A percentile compares a stretch with the other conserved stretches of the same genome.
Evolutionary conservation across 176 grass and related monocot genomes (phyloP).

Genomic region (Tuctoria greenei): DNA sequence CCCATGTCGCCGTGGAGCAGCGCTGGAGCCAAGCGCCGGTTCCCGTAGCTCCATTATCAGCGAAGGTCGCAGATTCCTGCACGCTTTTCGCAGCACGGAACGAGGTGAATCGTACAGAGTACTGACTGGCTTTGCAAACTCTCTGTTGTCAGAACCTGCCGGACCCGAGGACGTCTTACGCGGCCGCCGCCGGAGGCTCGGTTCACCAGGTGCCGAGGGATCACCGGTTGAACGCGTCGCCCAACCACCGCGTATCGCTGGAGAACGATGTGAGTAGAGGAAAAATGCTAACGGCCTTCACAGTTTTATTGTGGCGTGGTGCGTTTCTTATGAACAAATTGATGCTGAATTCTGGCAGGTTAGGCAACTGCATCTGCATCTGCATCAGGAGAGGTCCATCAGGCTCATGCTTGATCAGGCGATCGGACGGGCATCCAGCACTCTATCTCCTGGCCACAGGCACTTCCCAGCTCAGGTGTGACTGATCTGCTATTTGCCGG

Average conservation of each 20-base stretch:
- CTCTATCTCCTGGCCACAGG: constrained; percentile 79
- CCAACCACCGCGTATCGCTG: constrained; percentile 72
- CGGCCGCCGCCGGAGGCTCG: constrained; percentile 10
- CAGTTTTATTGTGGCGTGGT: neutral
- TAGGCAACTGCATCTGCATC: constrained; percentile 71
- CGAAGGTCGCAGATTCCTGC: neutral
- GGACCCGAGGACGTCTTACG: constrained; percentile 38
- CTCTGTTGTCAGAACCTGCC: constrained; percentile 26
- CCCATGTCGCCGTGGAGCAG: constrained; percentile 23
- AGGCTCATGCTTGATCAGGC: constrained; percentile 76
- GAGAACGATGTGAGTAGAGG: constrained; percentile 77
- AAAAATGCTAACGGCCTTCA: neutral
- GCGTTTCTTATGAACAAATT: neutral
- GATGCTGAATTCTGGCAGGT: constrained; percentile 56
- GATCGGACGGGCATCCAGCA: constrained; percentile 84
- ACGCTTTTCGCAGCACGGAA: neutral
- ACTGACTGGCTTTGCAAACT: constrained; percentile 13
- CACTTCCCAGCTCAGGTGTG: constrained; percentile 80
- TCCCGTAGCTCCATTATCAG: neutral
- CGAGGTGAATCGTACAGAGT: neutral
- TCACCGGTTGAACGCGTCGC: constrained; percentile 51
- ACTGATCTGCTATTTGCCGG: neutral
- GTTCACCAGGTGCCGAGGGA: constrained; percentile 30
- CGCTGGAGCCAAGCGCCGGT: constrained; percentile 31
- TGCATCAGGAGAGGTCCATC: constrained; percentile 90